A percentile compares a stretch with the other conserved stretches of the same genome.
These are phyloP conservation scores for Euphorbia corollata DNA, from an alignment of 441 rosid species.

Conservation along the genomic window DNA sequence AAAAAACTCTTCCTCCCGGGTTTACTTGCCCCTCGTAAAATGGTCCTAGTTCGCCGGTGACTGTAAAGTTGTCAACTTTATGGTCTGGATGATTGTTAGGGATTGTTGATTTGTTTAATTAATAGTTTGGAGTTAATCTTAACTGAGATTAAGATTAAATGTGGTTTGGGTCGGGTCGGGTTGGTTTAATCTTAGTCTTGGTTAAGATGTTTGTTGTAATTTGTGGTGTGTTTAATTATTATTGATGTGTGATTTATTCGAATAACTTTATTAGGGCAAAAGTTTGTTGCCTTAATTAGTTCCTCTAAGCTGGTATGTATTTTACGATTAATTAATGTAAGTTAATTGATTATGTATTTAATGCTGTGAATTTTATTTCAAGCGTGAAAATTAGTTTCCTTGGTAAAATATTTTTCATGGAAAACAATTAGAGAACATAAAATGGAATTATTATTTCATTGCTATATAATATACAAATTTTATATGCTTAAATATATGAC, in stretches of 20 bases:
- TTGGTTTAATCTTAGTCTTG: no score
- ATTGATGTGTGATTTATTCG: neutral
- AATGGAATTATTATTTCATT: no score
- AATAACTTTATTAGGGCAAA: slow-evolving; percentile 6
- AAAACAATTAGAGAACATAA: no score
- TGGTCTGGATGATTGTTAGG: neutral
- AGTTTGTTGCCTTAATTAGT: neutral
- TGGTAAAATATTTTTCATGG: no score
- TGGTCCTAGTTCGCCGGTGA: neutral
- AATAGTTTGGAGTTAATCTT: no score
- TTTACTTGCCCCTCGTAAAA: slow-evolving; percentile 26
- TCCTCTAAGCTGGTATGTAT: neutral
- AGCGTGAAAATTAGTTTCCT: no score
- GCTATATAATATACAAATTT: no score
- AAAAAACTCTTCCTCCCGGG: slow-evolving; percentile 31
- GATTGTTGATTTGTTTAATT: neutral
- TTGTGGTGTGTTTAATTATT: neutral
- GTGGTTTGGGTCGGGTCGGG: no score
- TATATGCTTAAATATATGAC: no score
- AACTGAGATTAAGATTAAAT: no score
- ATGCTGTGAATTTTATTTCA: no score
- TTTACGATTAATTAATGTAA: slow-evolving; percentile 5
- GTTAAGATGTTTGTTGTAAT: neutral
- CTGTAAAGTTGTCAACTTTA: neutral
- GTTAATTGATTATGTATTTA: neutral